Base-by-base conservation (phyloP, 2,329 filamentous ascomycete species). In the Paecilomyces fulvus region DNA sequence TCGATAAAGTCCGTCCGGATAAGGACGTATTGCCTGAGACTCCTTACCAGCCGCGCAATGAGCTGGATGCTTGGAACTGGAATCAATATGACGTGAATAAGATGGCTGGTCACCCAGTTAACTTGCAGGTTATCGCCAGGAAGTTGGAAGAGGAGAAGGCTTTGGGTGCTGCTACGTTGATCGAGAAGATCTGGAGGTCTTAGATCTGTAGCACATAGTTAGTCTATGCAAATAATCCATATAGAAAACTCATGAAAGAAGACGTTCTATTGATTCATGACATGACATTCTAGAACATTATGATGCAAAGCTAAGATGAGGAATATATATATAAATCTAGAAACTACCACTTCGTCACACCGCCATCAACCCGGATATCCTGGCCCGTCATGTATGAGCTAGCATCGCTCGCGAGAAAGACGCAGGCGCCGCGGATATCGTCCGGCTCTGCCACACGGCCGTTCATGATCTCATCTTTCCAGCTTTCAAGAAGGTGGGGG, bases 101-200 rank as follows among this genome's bases (percentile, higher is more conserved):
- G 3, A 74, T 74, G 57, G 66, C 76, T 37, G 72, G 70, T 0
- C 69, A 80, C 53, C 80, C 81, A 0, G 73, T 84, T 7, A 77
- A 77, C 1, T 58, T 84, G 30, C 81, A 84, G 65, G 70, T 84
- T 21, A 72, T 83, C 11, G 78, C 78, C 5, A 71, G 73, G 23
- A 77, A 75, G 54, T 69, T 81, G 14, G 75, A 84, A 50, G 81
- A 84, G 57, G 82, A 84, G 63, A 82, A 76, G 64, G 71, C 83
- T 0, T 63, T 83, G 11, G 79, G 75, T 1, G 69, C 73, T 52
- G 77, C 74, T 0, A 62, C 67, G 17, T 59, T 75, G 0, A 58
- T 77, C 0, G 67, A 75, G 37, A 65, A 65, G 53, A 43, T 68
- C 23, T 57, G 51, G 57, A 58, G 43, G 49, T 37, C 48, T 28